Base-by-base conservation (phyloP, 1,284 basidiomycete genomes). In the Ganoderma meredithae region DNA sequence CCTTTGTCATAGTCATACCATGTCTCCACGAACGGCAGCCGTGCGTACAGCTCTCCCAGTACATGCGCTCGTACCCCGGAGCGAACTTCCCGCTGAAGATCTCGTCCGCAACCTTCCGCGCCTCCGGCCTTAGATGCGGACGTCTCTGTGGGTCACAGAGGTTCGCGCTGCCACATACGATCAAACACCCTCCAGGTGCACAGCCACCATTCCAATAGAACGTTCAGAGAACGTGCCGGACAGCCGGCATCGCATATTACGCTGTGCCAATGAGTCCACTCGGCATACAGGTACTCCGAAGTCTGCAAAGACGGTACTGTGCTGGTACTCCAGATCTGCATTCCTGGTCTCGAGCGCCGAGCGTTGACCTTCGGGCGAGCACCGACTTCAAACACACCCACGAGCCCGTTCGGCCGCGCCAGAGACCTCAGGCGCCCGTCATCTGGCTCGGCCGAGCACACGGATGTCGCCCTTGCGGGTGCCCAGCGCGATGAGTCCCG, bases 1-100 rank as follows among this genome's bases (percentile, higher is more conserved):
- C 19, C 8, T 3, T 5, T 15, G 25, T 8, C 22, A 39, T 19
- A 9, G 17, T 69, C 75, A 41, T 58, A 77, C 77, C 64, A 81
- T 69, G 59, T 81, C 79, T 12, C 79, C 79, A 36, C 79, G 76
- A 47, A 75, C 80, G 9, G 86, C 82, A 90, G 0, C 89, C 89
- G 75, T 90, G 89, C 1, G 73, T 76, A 62, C 83, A 85, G 0
- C 84, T 83, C 2, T 77, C 74, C 75, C 81, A 86, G 76, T 85
- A 80, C 58, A 78, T 76, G 66, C 85, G 79, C 72, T 79, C 78
- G 36, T 69, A 71, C 1, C 67, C 67, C 2, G 65, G 67, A 2
- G 67, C 63, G 41, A 71, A 71, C 52, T 63, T 65, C 6, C 70
- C 70, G 8, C 39, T 56, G 9, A 69, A 22, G 7, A 69, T 49